phyloP scores from a whole-genome alignment of 768 basidiomycete species.

The Boletus insuetus region DNA sequence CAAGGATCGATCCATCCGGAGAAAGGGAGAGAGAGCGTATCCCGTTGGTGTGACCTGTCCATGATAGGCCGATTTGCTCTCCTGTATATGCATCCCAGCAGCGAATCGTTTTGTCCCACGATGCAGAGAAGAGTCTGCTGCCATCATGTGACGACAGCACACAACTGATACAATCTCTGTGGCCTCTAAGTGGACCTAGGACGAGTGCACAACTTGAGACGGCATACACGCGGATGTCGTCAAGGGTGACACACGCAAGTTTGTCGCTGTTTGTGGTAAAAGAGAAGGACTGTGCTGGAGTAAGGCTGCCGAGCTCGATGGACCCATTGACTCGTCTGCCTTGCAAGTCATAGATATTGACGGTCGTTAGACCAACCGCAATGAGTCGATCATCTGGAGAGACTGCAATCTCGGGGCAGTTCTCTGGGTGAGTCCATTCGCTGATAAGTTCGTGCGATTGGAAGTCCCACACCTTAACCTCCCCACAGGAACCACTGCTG shows the following conservation, averaged over 20 bases:
- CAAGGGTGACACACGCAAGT: background rate
- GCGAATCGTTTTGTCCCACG: background rate
- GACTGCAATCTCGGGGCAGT: background rate
- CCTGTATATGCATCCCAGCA: background rate
- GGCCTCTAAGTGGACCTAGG: background rate
- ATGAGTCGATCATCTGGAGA: constrained; percentile 1
- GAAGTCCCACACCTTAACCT: background rate
- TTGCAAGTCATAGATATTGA: background rate
- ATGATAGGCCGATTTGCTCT: background rate
- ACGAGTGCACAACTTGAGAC: background rate
- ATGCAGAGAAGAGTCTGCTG: background rate
- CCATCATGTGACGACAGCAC: background rate
- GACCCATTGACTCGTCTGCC: background rate
- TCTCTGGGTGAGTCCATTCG: background rate
- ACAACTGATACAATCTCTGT: background rate
- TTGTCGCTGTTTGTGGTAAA: constrained; percentile 5
- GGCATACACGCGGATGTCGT: background rate
- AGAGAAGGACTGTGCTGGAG: background rate
- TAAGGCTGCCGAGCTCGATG: background rate
- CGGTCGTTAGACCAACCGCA: background rate
- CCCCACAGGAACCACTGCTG: too few relatives aligned
- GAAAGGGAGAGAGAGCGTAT: background rate
- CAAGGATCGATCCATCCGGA: background rate
- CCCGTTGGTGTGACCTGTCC: background rate
- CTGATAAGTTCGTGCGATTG: background rate